Base-by-base conservation (phyloP, 1,284 basidiomycete species). In the Singerocomus rubriflavus region DNA sequence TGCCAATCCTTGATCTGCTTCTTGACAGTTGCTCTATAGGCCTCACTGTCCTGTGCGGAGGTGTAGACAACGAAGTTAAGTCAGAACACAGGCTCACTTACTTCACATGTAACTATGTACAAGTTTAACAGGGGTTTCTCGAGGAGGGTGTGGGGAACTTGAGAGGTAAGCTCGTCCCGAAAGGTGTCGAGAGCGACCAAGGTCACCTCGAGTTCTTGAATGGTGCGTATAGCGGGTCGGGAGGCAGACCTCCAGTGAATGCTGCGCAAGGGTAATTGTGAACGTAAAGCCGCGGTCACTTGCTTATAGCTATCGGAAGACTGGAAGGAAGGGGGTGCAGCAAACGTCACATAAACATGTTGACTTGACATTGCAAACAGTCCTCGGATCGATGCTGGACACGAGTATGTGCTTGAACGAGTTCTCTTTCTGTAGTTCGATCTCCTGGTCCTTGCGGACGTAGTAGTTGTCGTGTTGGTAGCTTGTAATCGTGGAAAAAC, bases 1-100 rank as follows among this genome's bases (percentile, higher is more conserved):
- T 93, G 84, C 95, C 95, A 98, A 56, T 96, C 91, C 61, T 91
- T 90, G 56, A 98, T 88, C 64, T 95, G 91, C 56, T 85, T 89
- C 63, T 85, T 85, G 14, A 90, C 78, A 3, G 79, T 79, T 35
- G 77, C 79, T 63, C 85, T 87, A 73, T 98, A 98, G 3, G 77
- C 73, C 44, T 98, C 95, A 52, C 76, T 82, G 65, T 96, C 92
- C 93, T 97, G 58, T 34, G 48, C 25, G 37, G 33, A 12, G 14
- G 37, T 44, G 33, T 47, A 40, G 48, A 44, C 43, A 39, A 47
- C 27, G n/a, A 35, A 34, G 11, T 27, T 5, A 11, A 26, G 27
- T 43, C 17, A 6, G 38, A 43, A 44, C 38, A 33, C 32, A 48
- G 47, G 49, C 49, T 48, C 39, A 60, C 62, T 63, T 66, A 94